Evolutionary conservation across 495 filamentous ascomycete genomes (phyloP), one percentile per base, ranked within the genome.

Genomic region (Cladorrhinum samala): DNA sequence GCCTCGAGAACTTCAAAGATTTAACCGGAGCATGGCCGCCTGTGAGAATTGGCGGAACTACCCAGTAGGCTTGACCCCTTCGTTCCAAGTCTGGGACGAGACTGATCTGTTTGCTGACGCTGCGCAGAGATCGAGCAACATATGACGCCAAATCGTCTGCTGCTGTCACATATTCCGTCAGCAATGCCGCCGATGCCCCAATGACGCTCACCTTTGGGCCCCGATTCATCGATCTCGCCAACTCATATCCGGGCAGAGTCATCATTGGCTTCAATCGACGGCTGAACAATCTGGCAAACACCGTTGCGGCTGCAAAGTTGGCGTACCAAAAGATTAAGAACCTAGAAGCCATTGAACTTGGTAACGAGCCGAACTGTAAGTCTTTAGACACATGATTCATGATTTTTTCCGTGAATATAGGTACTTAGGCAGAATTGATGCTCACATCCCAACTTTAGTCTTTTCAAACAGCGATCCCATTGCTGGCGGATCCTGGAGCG

Each of bases 341-440:
- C 52, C 59, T 83, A 18, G 69, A 78, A 25, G 75, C 79, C 1
- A 77, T 84, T 40, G 82, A 84, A 57, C 66, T 84, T 1, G 80
- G 81, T 1, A 84, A 84, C 47, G 80, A 83, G 50, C 80, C 80
- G 0, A 78, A 83, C 57, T 83, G 81, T 80, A 64, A 54, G 75
- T 55, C 16, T 3, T 23, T 20, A 57, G 52, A 61, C 30, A 63
- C 55, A 44, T 46, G 40, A 2, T 19, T 19, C 45, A 62, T 50
- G 20, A 14, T 37, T 37, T 37, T 37, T 14, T 7, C 14, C 7
- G 6, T 14, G 7, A 7, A 6, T 14, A 37, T 14, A 37, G 7
- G 30, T 14, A 37, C 7, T 14, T 14, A 37, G 7, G 30, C 30
- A 37, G 30, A 37, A 47, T 14, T 13, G 63, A 14, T 39, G 17